phyloP scores from a whole-genome alignment of 2,329 filamentous ascomycete species.

The Colletotrichum orbiculare region DNA sequence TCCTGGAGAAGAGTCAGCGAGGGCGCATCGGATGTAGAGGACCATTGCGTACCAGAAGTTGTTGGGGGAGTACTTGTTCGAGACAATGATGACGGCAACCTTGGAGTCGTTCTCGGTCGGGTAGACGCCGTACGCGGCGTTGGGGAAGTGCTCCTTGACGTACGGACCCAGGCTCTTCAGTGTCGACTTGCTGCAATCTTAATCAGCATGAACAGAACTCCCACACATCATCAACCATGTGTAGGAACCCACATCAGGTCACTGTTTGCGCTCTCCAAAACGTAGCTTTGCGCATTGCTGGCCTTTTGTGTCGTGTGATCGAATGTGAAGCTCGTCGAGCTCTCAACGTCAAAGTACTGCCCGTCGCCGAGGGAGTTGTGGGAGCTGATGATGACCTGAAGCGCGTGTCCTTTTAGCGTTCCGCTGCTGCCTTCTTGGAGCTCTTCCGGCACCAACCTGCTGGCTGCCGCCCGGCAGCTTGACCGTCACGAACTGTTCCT shows the following conservation, averaged over 20 bases:
- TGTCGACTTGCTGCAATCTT: slow-evolving; percentile 76
- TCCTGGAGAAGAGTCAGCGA: slow-evolving; percentile 65
- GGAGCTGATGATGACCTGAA: slow-evolving; percentile 82
- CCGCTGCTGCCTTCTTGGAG: not conserved
- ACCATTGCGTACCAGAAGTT: slow-evolving; percentile 83
- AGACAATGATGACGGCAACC: slow-evolving; percentile 85
- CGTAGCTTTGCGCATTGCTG: slow-evolving; percentile 82
- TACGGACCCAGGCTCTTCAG: slow-evolving; percentile 81
- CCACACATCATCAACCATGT: not conserved
- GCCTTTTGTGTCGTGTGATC: slow-evolving; percentile 90
- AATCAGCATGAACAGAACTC: slow-evolving; percentile 36
- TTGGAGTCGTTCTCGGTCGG: slow-evolving; percentile 80
- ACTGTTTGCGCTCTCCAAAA: slow-evolving; percentile 78
- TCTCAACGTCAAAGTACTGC: slow-evolving; percentile 91
- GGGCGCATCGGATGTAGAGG: not conserved
- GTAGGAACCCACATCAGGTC: slow-evolving; percentile 77
- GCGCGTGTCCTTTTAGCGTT: slow-evolving; percentile 1
- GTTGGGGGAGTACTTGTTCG: slow-evolving; percentile 96
- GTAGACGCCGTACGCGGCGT: slow-evolving; percentile 83
- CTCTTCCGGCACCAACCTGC: slow-evolving; percentile 44
- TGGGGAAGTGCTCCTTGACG: slow-evolving; percentile 88
- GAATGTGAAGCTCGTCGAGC: slow-evolving; percentile 87
- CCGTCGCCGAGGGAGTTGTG: slow-evolving; percentile 85
- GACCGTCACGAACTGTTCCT: slow-evolving; percentile 89
- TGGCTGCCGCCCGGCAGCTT: slow-evolving; percentile 90